These are phyloP conservation scores for Penicillium sp. DNA, from an alignment of 2,329 filamentous ascomycete genomes.

Conservation along the genomic window DNA sequence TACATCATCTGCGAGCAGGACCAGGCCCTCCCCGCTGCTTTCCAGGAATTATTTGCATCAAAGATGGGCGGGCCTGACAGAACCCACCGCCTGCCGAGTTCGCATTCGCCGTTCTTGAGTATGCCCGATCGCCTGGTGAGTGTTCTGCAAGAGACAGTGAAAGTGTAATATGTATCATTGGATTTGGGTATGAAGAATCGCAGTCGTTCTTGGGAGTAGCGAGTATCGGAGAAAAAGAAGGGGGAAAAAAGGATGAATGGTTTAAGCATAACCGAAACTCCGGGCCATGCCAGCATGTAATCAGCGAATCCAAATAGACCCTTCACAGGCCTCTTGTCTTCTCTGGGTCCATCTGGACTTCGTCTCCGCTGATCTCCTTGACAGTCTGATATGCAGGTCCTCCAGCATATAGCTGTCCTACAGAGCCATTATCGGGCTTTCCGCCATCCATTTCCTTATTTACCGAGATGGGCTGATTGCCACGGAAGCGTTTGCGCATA, in stretches of 20 bases:
- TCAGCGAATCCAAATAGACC: constrained; percentile 14
- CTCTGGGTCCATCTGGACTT: constrained; percentile 52
- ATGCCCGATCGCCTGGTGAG: constrained; percentile 36
- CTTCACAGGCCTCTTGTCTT: constrained; percentile 47
- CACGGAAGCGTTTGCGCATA: constrained; percentile 97
- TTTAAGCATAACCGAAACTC: constrained; percentile 20
- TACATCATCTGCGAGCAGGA: constrained; percentile 43
- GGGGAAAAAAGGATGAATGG: constrained; percentile 5
- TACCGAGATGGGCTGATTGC: constrained; percentile 80
- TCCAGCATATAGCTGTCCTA: constrained; percentile 76
- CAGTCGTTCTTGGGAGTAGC: background rate
- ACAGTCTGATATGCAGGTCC: constrained; percentile 67
- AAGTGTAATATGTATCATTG: constrained; percentile 7
- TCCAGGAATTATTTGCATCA: constrained; percentile 35
- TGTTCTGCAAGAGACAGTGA: constrained; percentile 30
- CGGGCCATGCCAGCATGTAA: constrained; percentile 27
- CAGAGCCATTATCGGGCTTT: constrained; percentile 32
- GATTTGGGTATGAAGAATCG: constrained; percentile 1
- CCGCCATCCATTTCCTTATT: constrained; percentile 62
- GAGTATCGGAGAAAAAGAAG: constrained; percentile 1
- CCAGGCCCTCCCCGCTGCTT: constrained; percentile 27
- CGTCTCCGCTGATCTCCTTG: constrained; percentile 66
- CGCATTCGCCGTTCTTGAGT: constrained; percentile 46
- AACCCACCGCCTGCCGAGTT: constrained; percentile 34
- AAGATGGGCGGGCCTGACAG: constrained; percentile 27